A percentile compares a stretch with the other conserved stretches of the same genome.
phyloP scores from a whole-genome alignment of 2,329 filamentous ascomycete species.

The Didymella exigua region DNA sequence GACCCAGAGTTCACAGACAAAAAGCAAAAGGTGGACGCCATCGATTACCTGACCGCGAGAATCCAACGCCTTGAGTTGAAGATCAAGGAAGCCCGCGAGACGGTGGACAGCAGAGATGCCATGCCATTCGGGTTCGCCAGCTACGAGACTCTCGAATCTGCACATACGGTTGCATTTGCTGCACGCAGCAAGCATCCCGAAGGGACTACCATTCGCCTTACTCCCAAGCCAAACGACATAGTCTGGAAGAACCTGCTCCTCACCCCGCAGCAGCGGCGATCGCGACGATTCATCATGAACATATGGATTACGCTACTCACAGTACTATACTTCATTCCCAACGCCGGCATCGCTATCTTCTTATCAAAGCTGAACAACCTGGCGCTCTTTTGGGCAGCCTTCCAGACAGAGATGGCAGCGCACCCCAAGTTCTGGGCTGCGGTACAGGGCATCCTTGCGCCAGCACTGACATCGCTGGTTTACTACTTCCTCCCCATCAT shows the following conservation, averaged over 20 bases:
- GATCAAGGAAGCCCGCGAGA: slow-evolving; percentile 80
- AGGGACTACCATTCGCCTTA: slow-evolving; percentile 76
- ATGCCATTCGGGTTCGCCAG: slow-evolving; percentile 94
- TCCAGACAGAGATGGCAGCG: slow-evolving; percentile 66
- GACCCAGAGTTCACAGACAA: slow-evolving; percentile 67
- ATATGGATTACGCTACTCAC: slow-evolving; percentile 84
- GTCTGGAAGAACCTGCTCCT: slow-evolving; percentile 95
- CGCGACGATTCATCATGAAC: slow-evolving; percentile 77
- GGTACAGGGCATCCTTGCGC: slow-evolving; percentile 89
- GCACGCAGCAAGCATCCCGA: slow-evolving; percentile 80
- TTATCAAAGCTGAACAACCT: slow-evolving; percentile 84
- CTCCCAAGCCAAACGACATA: slow-evolving; percentile 86
- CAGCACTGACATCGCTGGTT: slow-evolving; percentile 82
- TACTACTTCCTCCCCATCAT: slow-evolving; percentile 89
- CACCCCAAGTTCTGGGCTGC: slow-evolving; percentile 78
- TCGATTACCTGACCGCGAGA: slow-evolving; percentile 86
- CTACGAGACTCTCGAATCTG: slow-evolving; percentile 85
- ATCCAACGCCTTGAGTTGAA: slow-evolving; percentile 82
- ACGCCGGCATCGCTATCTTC: slow-evolving; percentile 93
- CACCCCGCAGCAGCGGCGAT: slow-evolving; percentile 68
- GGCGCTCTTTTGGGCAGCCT: slow-evolving; percentile 77
- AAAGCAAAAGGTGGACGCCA: slow-evolving; percentile 84
- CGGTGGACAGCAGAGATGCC: slow-evolving; percentile 84
- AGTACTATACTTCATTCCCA: slow-evolving; percentile 85
- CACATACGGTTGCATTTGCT: slow-evolving; percentile 84